These are phyloP conservation scores for Venturia asperata DNA, from an alignment of 2,329 filamentous ascomycete species.

Conservation along the genomic window DNA sequence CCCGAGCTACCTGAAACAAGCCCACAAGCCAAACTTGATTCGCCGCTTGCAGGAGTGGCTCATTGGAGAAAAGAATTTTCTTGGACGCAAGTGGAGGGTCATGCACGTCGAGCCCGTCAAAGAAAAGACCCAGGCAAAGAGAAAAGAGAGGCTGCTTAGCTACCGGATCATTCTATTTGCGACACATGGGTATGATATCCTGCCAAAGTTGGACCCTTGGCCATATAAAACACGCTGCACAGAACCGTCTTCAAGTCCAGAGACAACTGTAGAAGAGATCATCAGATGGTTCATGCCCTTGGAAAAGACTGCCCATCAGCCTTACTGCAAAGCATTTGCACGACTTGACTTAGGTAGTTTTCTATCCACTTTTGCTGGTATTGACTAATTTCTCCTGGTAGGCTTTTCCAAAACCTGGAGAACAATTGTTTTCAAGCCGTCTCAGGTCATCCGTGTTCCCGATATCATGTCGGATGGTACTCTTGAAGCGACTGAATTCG, in stretches of 20 bases:
- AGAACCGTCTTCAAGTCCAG: not conserved
- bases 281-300: constrained; percentile 38
- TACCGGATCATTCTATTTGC: constrained; percentile 33
- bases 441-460: constrained; percentile 30
- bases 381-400: constrained; percentile 2
- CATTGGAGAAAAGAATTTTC: constrained; percentile 30
- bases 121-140: constrained; percentile 25
- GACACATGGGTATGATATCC: constrained; percentile 24
- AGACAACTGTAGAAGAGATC: constrained; percentile 24
- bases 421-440: constrained; percentile 31
- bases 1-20: constrained; percentile 19
- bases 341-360: constrained; percentile 35
- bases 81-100: constrained; percentile 37
- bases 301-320: constrained; percentile 29
- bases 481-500: constrained; percentile 31
- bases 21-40: not conserved
- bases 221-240: not conserved
- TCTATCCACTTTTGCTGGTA: not conserved
- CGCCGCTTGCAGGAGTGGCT: constrained; percentile 32
- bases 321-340: constrained; percentile 37
- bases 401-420: constrained; percentile 36
- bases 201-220: not conserved
- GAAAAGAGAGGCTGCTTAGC: constrained; percentile 19
- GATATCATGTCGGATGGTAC: constrained; percentile 31
- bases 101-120: constrained; percentile 36